A percentile compares a stretch with the other conserved stretches of the same genome.
These are phyloP conservation scores for Abrus pulchellus DNA, from an alignment of 306 rosid genomes.

Conservation along the genomic window DNA sequence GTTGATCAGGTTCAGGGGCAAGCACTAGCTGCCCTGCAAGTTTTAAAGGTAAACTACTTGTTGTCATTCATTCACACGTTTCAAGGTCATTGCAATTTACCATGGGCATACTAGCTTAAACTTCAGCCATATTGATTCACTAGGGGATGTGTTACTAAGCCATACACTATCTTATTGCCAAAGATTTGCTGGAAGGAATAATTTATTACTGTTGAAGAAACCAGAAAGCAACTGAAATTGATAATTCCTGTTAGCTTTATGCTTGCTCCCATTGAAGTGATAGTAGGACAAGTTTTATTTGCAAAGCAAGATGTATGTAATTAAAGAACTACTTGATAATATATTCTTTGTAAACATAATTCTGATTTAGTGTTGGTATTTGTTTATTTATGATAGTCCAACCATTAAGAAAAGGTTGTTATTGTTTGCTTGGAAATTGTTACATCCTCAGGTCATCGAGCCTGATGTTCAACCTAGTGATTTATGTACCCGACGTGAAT, in stretches of 20 bases:
- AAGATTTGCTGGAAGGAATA: slow-evolving; percentile 16
- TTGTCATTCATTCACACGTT: slow-evolving; percentile 14
- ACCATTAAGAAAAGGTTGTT: slow-evolving; percentile 6
- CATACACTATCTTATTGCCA: neutral
- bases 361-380: slow-evolving; percentile 18
- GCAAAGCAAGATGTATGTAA: slow-evolving; percentile 30
- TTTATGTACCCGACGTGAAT: slow-evolving; percentile 95
- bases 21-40: slow-evolving; percentile 93
- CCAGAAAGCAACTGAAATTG: slow-evolving; percentile 33
- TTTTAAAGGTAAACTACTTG: slow-evolving; percentile 73
- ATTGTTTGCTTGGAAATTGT: slow-evolving; percentile 34
- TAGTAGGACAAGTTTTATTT: slow-evolving; percentile 18
- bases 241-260: slow-evolving; percentile 12
- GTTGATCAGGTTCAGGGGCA: slow-evolving; percentile 98
- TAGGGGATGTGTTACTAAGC: slow-evolving; percentile 6
- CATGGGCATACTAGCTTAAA: neutral
- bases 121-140: slow-evolving; percentile 29
- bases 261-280: slow-evolving; percentile 18
- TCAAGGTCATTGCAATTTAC: slow-evolving; percentile 19
- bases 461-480: slow-evolving; percentile 85
- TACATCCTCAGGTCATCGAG: slow-evolving; percentile 81
- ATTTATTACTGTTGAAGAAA: slow-evolving; percentile 18
- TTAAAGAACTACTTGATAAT: slow-evolving; percentile 22
- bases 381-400: slow-evolving; percentile 12
- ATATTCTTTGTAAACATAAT: slow-evolving; percentile 24